These are phyloP conservation scores for Punctularia strigosozonata DNA, from an alignment of 768 basidiomycete species.

Conservation along the genomic window DNA sequence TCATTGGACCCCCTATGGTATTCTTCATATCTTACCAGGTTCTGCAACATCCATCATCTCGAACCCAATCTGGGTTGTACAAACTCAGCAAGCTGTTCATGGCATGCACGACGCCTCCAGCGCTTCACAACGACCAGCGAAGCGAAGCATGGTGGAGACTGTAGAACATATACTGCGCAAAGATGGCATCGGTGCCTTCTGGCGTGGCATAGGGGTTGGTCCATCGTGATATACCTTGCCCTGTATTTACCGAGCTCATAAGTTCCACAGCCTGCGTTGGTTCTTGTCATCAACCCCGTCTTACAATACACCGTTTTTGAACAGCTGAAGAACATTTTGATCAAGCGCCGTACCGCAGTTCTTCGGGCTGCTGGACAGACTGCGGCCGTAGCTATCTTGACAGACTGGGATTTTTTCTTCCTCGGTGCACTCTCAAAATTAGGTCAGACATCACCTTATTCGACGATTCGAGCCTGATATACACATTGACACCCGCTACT, in stretches of 20 bases:
- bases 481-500: slow-evolving; percentile 1
- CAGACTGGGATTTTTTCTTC: slow-evolving; percentile 86
- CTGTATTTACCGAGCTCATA: too few species aligned
- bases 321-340: slow-evolving; percentile 79
- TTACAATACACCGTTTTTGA: slow-evolving; percentile 93
- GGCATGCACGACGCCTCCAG: slow-evolving; percentile 30
- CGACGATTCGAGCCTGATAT: background rate
- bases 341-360: slow-evolving; percentile 47
- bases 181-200: slow-evolving; percentile 75
- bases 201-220: slow-evolving; percentile 91
- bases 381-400: slow-evolving; percentile 35
- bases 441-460: slow-evolving; percentile 26
- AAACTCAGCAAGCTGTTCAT: slow-evolving; percentile 76
- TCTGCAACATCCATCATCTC: slow-evolving; percentile 80
- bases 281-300: slow-evolving; percentile 90
- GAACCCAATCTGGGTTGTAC: slow-evolving; percentile 96
- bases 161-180: slow-evolving; percentile 57
- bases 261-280: slow-evolving; percentile 85
- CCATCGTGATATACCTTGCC: too few species aligned
- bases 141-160: slow-evolving; percentile 55
- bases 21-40: slow-evolving; percentile 31
- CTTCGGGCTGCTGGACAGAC: slow-evolving; percentile 34
- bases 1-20: background rate
- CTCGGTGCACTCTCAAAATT: slow-evolving; percentile 94
- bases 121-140: slow-evolving; percentile 21